A percentile compares a stretch with the other conserved stretches of the same genome.
These are phyloP conservation scores for Pseudonectria buxi DNA, from an alignment of 2,329 filamentous ascomycete genomes.

Conservation along the genomic window DNA sequence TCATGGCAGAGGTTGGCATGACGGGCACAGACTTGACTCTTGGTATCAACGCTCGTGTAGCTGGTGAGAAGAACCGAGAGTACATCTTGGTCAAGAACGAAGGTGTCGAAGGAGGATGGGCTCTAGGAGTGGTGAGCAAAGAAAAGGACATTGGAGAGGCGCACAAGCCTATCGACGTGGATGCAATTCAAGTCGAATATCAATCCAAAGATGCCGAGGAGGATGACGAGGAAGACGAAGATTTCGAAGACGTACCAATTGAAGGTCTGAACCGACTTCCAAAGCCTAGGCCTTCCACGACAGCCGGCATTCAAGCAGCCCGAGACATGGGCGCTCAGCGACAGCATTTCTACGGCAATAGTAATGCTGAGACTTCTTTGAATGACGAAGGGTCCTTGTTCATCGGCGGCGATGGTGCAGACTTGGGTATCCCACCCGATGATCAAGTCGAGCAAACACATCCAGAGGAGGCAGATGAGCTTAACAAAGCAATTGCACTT, in stretches of 20 bases:
- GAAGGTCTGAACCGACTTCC: slow-evolving; percentile 82
- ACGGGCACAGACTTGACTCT: slow-evolving; percentile 66
- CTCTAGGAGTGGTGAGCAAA: slow-evolving; percentile 83
- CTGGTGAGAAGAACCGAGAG: slow-evolving; percentile 81
- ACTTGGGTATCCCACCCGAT: slow-evolving; percentile 10
- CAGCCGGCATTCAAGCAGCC: slow-evolving; percentile 18
- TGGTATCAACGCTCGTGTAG: slow-evolving; percentile 59
- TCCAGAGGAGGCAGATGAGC: slow-evolving; percentile 49
- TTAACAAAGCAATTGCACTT: slow-evolving; percentile 76
- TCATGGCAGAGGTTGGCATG: slow-evolving; percentile 95
- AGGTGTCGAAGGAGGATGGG: slow-evolving; percentile 91
- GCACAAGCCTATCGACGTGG: slow-evolving; percentile 88
- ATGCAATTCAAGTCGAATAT: slow-evolving; percentile 54
- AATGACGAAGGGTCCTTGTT: slow-evolving; percentile 44
- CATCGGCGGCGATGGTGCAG: slow-evolving; percentile 27
- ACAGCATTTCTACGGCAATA: slow-evolving; percentile 21
- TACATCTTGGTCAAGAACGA: slow-evolving; percentile 97
- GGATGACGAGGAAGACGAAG: slow-evolving; percentile 61
- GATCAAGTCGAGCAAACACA: slow-evolving; percentile 32
- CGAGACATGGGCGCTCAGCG: slow-evolving; percentile 19
- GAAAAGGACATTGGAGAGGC: slow-evolving; percentile 72
- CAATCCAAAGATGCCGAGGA: slow-evolving; percentile 53
- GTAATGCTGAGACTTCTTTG: slow-evolving; percentile 9
- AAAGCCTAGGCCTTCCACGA: slow-evolving; percentile 36
- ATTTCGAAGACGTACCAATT: slow-evolving; percentile 90